These are phyloP conservation scores for Nannochloropsis salina DNA, from an alignment of 108 stramenopile species.

Conservation along the genomic window DNA sequence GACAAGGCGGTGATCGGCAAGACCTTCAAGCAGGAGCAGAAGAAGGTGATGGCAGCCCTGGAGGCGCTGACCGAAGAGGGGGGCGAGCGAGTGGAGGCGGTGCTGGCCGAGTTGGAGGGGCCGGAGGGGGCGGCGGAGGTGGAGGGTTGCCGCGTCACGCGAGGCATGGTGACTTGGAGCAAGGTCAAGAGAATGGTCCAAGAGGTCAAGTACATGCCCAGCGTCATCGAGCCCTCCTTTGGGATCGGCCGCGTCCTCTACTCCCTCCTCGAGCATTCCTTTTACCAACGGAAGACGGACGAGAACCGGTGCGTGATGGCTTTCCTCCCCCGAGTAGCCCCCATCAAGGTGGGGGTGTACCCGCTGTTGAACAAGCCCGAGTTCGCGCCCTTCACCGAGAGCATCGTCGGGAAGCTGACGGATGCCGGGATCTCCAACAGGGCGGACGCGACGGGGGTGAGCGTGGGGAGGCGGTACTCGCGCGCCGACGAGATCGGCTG, in stretches of 20 bases:
- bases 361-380: slow-evolving; percentile 53
- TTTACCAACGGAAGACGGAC: slow-evolving; percentile 83
- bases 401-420: slow-evolving; percentile 70
- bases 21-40: slow-evolving; percentile 82
- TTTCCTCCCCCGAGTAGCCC: slow-evolving; percentile 93
- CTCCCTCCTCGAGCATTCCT: slow-evolving; percentile 94
- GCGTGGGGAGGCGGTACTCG: slow-evolving; percentile 84
- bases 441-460: slow-evolving; percentile 80
- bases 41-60: slow-evolving; percentile 76
- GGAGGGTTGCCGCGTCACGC: slow-evolving; percentile 72
- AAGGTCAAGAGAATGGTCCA: slow-evolving; percentile 76
- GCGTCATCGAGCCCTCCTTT: slow-evolving; percentile 98
- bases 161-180: slow-evolving; percentile 82
- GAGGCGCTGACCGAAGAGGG: slow-evolving; percentile 83
- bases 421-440: slow-evolving; percentile 73
- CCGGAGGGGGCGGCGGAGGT: slow-evolving; percentile 71
- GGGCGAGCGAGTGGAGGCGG: slow-evolving; percentile 69
- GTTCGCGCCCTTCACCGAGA: slow-evolving; percentile 48
- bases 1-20: slow-evolving; percentile 74
- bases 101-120: slow-evolving; percentile 73
- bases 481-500: slow-evolving; percentile 98
- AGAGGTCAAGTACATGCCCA: slow-evolving; percentile 92
- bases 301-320: slow-evolving; percentile 91
- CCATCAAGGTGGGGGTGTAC: slow-evolving; percentile 92
- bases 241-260: slow-evolving; percentile 98